Conservation (phyloP, 2,329 filamentous ascomycete species). For the Pseudonectria foliicola region DNA sequence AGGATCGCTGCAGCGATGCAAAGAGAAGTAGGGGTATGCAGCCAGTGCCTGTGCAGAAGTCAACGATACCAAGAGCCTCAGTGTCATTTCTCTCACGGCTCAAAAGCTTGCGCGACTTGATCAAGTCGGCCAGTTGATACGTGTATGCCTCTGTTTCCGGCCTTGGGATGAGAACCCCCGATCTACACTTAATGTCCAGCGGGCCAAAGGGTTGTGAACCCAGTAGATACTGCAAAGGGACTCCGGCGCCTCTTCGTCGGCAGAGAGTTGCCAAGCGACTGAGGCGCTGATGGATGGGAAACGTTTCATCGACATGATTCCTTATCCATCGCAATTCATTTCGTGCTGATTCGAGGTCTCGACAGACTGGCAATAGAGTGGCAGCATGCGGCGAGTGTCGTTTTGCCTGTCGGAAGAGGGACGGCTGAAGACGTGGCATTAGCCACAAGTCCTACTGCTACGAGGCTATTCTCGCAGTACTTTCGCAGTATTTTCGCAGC, state of each 20-base stretch:
- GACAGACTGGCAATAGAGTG: constrained; percentile 55
- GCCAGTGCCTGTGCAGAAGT: constrained; percentile 86
- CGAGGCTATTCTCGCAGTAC: too few relatives aligned
- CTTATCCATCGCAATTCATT: constrained; percentile 69
- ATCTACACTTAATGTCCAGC: constrained; percentile 68
- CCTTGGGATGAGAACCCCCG: constrained; percentile 81
- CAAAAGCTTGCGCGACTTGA: constrained; percentile 23
- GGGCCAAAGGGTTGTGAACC: constrained; percentile 83
- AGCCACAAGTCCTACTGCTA: constrained; percentile 9
- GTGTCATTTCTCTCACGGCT: constrained; percentile 2
- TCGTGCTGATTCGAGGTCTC: constrained; percentile 53
- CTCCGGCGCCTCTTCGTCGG: constrained; percentile 47
- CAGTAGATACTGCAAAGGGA: constrained; percentile 83
- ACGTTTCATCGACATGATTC: constrained; percentile 43
- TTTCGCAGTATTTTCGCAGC: too few relatives aligned
- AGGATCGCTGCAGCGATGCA: constrained; percentile 44
- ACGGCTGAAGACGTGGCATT: constrained; percentile 59
- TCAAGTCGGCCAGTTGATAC: constrained; percentile 42
- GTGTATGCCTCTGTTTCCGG: constrained; percentile 67
- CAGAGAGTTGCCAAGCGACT: constrained; percentile 36
- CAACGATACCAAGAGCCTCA: constrained; percentile 55
- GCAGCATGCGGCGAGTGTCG: constrained; percentile 49
- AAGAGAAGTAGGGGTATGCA: constrained; percentile 79
- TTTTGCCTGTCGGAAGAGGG: constrained; percentile 47
- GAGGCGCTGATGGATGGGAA: constrained; percentile 4